Evolutionary conservation across 768 basidiomycete species (phyloP), one percentile per base, ranked within the genome.

Genomic region (Rhodotorula paludigena): DNA sequence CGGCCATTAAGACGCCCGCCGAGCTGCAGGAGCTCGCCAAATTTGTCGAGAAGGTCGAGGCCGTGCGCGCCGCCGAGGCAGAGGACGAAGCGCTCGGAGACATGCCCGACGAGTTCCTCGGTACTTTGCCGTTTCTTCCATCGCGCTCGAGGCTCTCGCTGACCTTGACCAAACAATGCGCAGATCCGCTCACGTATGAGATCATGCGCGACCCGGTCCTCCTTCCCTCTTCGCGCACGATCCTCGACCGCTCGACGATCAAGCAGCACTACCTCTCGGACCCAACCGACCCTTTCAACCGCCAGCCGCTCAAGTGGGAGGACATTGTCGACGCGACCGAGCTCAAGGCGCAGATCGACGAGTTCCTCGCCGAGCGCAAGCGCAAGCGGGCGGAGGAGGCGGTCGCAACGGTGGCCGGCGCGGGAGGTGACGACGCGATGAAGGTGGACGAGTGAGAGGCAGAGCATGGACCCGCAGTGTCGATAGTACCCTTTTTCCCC

Each of bases 121-220:
- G 92, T 92, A 74, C 57, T 86, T 75, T 6, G 25, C 45, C 12
- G 9, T 38, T 30, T 8, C 28, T 33, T 35, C 30, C 52, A 69
- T 18, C 57, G 18, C 21, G 38, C 44, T 41, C 41, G 25, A 41
- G 9, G 48, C 21, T 47, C 25, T 63, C 57, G 45, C 47, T 52
- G 73, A 68, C 45, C 52, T 64, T 3, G 15, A 15, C n/a, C 21
- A 56, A 33, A 10, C 15, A 35, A 25, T 53, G 28, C 60, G 14
- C 71, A 93, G 92, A 93, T 78, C 91, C 90, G 2, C 81, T 96
- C 70, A 90, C 93, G 86, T 87, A 84, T 74, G 89, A 89, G 8
- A 76, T 99, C 60, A 99, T 99, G 96, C 87, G 86, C 61, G 92
- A 99, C 77, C 96, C 96, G 6, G 93, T 98, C 64, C 84, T 85